A percentile compares a stretch with the other conserved stretches of the same genome.
Conservation (phyloP, 2,329 filamentous ascomycete genomes). For the Fusarium piperis region DNA sequence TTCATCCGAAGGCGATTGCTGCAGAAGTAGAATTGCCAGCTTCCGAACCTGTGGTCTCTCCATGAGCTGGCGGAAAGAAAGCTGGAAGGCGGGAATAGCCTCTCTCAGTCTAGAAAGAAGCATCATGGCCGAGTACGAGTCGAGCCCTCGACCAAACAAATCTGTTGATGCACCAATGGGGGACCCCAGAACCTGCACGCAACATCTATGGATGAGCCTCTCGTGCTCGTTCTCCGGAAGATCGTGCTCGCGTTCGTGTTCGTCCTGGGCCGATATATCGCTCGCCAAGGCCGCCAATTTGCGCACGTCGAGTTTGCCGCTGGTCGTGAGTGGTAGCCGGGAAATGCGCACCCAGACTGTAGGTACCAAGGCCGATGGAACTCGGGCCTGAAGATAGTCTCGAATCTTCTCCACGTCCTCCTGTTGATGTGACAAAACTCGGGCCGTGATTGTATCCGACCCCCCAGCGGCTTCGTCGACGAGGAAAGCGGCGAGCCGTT, state of each 20-base stretch:
- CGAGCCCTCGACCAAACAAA: background rate
- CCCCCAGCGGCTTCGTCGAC: too few species aligned
- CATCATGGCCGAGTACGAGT: background rate
- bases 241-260: background rate
- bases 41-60: background rate
- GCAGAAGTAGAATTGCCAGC: background rate
- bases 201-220: background rate
- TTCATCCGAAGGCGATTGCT: background rate
- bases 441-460: too few species aligned
- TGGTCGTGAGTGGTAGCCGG: background rate
- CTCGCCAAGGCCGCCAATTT: background rate
- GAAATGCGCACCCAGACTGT: too few species aligned
- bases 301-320: background rate
- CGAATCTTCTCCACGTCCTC: too few species aligned
- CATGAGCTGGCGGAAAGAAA: background rate
- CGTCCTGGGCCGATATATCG: too few species aligned
- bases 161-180: background rate
- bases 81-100: background rate
- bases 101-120: background rate
- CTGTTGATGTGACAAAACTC: too few species aligned
- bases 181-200: background rate
- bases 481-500: too few species aligned
- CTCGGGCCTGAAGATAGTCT: too few species aligned
- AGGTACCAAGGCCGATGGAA: too few species aligned
- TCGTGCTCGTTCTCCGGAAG: background rate